Evolutionary conservation across 2,329 filamentous ascomycete genomes (phyloP), one percentile per base, ranked within the genome.

Genomic region (Aspergillus pseudotamarii): DNA sequence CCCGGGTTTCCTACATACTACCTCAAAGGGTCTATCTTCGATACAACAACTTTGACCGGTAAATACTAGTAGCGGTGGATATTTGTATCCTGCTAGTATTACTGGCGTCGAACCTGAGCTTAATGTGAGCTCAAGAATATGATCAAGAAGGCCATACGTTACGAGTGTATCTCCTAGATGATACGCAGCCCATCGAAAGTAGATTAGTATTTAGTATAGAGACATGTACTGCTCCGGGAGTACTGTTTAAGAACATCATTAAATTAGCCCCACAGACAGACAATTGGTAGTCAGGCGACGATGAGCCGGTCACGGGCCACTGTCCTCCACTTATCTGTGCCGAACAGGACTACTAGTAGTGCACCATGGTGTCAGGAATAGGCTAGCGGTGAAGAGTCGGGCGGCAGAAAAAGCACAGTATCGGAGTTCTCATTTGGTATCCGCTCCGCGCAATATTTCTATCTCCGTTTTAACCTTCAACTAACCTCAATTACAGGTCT

Each of bases 381-480:
- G 12, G 32, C 11, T 23, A 28, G 51, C 51, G 51, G 51, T 55
- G 51, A 55, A 34, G 11, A 26, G 16, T 26, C 4, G 3, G 10
- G 10, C 32, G 51, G 51, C 51, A 55, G 51, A 55, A 55, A 54
- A 55, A 28, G 28, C 14, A 23, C 30, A 6, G 30, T 38, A 21
- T 12, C 19, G 19, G 45, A 23, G 16, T 9, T 51, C 26, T 23
- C n/a, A 26, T 38, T 30, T 21, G 51, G 41, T 55, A 38, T 38
- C 34, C 51, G 21, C 51, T 55, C 51, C 51, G 32, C 32, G n/a
- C 51, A 26, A 41, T 55, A 38, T 32, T 55, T 55, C 51, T 14
- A 36, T 21, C 32, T 54, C 19, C 19, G 30, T 54, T 36, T 14
- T n/a, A 36, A 6, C 12, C 9, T 34, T 30, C 30, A 54, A 41